Conservation (phyloP, 768 basidiomycete species). For the Vishniacozyma victoriae region DNA sequence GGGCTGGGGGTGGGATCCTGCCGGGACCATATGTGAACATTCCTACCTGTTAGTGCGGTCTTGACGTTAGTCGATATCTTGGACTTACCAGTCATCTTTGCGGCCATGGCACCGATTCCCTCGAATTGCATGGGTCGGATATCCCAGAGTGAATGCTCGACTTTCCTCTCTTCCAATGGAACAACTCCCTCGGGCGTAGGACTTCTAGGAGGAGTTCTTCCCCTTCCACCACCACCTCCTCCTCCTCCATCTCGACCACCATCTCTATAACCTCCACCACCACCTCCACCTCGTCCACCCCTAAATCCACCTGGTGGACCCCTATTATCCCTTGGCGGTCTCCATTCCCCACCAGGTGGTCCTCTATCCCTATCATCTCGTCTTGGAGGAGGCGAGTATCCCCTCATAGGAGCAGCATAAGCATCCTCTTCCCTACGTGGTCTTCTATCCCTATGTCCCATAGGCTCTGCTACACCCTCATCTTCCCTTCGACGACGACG, state of each 20-base stretch:
- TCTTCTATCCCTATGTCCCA: conserved; percentile 19
- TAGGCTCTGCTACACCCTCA: conserved; percentile 25
- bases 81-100: conserved; percentile 86
- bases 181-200: conserved; percentile 83
- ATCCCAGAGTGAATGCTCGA: conserved; percentile 93
- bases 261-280: conserved; percentile 17
- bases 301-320: conserved; percentile 9
- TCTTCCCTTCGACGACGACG: conserved; percentile 13
- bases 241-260: conserved; percentile 49
- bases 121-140: conserved; percentile 93
- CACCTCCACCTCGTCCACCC: conserved; percentile 41
- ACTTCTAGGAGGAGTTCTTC: conserved; percentile 64
- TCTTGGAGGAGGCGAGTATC: conserved; percentile 11
- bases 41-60: conserved; percentile 71
- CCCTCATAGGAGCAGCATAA: conserved; percentile 27
- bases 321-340: conserved; percentile 4
- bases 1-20: conserved; percentile 91
- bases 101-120: conserved; percentile 87
- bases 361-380: conserved; percentile 17
- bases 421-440: conserved; percentile 27
- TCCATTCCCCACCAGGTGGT: conserved; percentile 14
- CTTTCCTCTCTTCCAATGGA: conserved; percentile 75
- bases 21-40: conserved; percentile 74
- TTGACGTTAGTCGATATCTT: too few relatives aligned
- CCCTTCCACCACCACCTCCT: conserved; percentile 50